These are phyloP conservation scores for Heritiera fomes DNA, from an alignment of 345 rosid genomes.

Conservation along the genomic window DNA sequence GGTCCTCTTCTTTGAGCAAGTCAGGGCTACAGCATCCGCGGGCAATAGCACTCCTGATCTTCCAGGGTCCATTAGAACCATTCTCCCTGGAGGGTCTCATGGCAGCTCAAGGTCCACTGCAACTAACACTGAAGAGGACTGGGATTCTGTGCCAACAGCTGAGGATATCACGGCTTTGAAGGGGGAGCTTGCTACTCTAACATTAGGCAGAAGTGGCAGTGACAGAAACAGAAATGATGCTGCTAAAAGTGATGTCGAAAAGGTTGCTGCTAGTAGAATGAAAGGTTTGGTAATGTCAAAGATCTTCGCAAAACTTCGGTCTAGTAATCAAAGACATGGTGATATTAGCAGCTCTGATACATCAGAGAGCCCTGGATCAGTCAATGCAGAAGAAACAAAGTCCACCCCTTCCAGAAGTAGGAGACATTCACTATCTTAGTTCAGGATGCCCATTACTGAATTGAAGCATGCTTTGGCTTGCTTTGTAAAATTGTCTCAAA, in stretches of 20 bases:
- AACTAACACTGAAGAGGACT: constrained; percentile 87
- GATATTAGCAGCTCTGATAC: constrained; percentile 72
- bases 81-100: constrained; percentile 60
- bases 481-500: constrained; percentile 33
- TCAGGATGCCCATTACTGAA: not conserved
- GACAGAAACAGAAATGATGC: constrained; percentile 30
- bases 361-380: constrained; percentile 68
- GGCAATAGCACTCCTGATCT: constrained; percentile 65
- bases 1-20: constrained; percentile 86
- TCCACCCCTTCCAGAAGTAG: constrained; percentile 74
- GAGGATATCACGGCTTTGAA: constrained; percentile 72
- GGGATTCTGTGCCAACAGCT: constrained; percentile 75
- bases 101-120: constrained; percentile 85
- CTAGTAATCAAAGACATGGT: constrained; percentile 56
- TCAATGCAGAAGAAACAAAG: constrained; percentile 63
- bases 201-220: constrained; percentile 29
- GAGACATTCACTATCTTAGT: constrained; percentile 57
- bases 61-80: constrained; percentile 46
- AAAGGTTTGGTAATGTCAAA: constrained; percentile 60
- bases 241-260: constrained; percentile 40
- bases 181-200: constrained; percentile 60
- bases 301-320: constrained; percentile 63
- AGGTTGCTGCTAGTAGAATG: constrained; percentile 40
- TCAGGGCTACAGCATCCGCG: constrained; percentile 49
- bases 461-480: constrained; percentile 16